These are phyloP conservation scores for Gaertneriomyces sp. DNA, from an alignment of 192 early-diverging fungal genomes.

Conservation along the genomic window DNA sequence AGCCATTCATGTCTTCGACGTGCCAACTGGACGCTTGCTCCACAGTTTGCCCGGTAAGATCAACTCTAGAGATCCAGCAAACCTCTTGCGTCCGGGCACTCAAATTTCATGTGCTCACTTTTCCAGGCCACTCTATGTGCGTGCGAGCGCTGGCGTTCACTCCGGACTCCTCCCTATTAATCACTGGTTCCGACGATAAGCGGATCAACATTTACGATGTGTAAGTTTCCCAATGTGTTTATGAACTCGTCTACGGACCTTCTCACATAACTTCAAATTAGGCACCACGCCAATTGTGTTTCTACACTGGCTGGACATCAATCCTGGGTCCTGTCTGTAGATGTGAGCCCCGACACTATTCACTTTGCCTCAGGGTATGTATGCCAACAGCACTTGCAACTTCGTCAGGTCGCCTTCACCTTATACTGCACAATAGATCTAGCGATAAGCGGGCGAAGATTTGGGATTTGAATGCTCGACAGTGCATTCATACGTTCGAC, in stretches of 20 bases:
- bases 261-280: slow-evolving; percentile 12
- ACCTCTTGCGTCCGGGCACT: neutral
- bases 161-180: slow-evolving; percentile 60
- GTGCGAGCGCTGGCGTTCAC: slow-evolving; percentile 73
- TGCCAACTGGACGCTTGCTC: slow-evolving; percentile 62
- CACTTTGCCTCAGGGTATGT: slow-evolving; percentile 67
- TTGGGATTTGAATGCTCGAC: slow-evolving; percentile 70
- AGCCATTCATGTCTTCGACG: slow-evolving; percentile 66
- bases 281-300: slow-evolving; percentile 69
- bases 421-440: slow-evolving; percentile 40
- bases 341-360: slow-evolving; percentile 57
- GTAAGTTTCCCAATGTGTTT: slow-evolving; percentile 17
- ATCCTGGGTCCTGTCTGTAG: slow-evolving; percentile 76
- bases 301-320: slow-evolving; percentile 72
- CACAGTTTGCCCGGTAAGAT: slow-evolving; percentile 52
- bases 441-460: slow-evolving; percentile 78
- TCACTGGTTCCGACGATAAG: slow-evolving; percentile 81
- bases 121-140: slow-evolving; percentile 71
- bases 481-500: slow-evolving; percentile 75
- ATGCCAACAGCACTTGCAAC: neutral
- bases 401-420: neutral
- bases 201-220: slow-evolving; percentile 73
- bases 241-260: neutral
- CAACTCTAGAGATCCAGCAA: neutral
- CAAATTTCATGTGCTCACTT: neutral